Evolutionary conservation across 2,329 filamentous ascomycete species (phyloP).

Genomic region (Parasarocladium wereldwijsianum): DNA sequence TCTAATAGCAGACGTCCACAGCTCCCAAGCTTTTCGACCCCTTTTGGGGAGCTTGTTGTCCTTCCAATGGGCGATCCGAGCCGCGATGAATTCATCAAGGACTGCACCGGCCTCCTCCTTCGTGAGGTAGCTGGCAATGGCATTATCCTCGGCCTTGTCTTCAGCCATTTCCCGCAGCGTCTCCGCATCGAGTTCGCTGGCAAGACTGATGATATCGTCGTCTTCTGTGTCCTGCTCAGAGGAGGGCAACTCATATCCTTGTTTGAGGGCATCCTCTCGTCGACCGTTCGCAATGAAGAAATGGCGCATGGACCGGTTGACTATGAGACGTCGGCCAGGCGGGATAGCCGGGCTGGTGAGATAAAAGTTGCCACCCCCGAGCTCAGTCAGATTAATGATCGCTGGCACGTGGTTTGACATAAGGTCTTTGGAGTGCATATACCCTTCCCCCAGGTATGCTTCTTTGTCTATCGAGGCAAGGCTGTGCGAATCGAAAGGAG

Average conservation of each 20-base stretch:
- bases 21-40: conserved; percentile 36
- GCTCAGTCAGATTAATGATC: no score
- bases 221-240: conserved; percentile 29
- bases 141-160: conserved; percentile 29
- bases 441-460: no score
- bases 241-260: conserved; percentile 3
- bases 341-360: conserved; percentile 32
- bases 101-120: conserved; percentile 25
- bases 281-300: conserved; percentile 19
- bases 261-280: conserved; percentile 5
- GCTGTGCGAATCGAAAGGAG: no score
- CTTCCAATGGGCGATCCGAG: conserved; percentile 41
- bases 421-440: no score
- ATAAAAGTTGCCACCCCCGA: no score
- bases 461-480: no score
- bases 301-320: conserved; percentile 24
- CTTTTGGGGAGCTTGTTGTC: conserved; percentile 39
- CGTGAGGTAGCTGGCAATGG: conserved; percentile 1
- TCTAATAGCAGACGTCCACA: conserved; percentile 51
- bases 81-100: conserved; percentile 37
- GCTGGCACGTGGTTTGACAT: no score
- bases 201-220: conserved; percentile 13
- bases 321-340: conserved; percentile 27
- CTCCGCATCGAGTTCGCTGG: conserved; percentile 32
- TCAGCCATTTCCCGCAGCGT: conserved; percentile 45